Evolutionary conservation across 108 stramenopile genomes (phyloP), one percentile per base, ranked within the genome.

Genomic region (Conticribra weissflogii): DNA sequence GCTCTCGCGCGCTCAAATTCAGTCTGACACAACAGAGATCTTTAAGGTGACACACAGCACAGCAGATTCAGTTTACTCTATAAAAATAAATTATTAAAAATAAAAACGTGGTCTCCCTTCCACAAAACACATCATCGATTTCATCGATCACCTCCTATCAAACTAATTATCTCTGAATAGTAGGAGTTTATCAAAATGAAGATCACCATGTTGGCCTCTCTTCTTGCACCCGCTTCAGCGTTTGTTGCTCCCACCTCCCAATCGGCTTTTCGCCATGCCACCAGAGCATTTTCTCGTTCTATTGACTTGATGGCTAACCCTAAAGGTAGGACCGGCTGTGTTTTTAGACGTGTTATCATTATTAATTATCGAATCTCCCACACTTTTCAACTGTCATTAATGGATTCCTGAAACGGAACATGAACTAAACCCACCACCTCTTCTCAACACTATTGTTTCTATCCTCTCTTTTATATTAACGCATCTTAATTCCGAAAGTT

Each of bases 251-350:
- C 83, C 57, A 58, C 58, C 5, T 58, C 72, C 7, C 29, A 64
- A 16, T 68, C 72, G 18, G 49, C 73, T 36, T 51, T 58, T 5
- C 77, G 74, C 41, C 56, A 63, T 57, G 79, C 61, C 44, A 74
- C 75, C 24, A 83, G 92, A 31, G 74, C 89, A 3, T 93, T 85
- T 62, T 88, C 87, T 34, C 79, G 92, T 17, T 82, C 88, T 55
- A 61, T 82, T 50, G 16, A 60, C 17, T 75, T 88, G 78, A 80
- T 85, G 54, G 80, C 68, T 50, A 93, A 93, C 56, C 88, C 91
- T 23, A 86, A 90, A 71, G 87, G 88, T 88, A 49, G 14, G 74
- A 65, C 60, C n/a, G n/a, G n/a, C n/a, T n/a, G n/a, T n/a, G n/a
- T n/a, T n/a, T n/a, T n/a, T n/a, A n/a, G n/a, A n/a, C n/a, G n/a